A percentile compares a stretch with the other conserved stretches of the same genome.
Conservation (phyloP, 108 stramenopile species). For the Poteriospumella lacustris region DNA sequence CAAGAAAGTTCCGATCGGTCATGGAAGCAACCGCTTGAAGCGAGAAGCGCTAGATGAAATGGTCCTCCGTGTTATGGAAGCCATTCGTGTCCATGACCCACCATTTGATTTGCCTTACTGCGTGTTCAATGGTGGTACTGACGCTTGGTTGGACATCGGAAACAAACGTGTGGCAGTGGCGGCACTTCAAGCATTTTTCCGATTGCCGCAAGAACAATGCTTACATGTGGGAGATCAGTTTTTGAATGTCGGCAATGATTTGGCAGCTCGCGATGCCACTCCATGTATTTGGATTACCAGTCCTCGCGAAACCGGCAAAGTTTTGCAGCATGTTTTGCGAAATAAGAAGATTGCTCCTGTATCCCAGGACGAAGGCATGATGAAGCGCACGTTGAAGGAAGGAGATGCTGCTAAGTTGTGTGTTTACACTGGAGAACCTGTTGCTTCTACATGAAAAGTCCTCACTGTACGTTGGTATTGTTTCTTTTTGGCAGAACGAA, state of each 20-base stretch:
- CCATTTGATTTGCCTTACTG: slow-evolving; percentile 67
- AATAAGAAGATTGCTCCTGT: not conserved
- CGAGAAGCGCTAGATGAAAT: slow-evolving; percentile 80
- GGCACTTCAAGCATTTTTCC: slow-evolving; percentile 54
- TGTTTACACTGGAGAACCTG: not conserved
- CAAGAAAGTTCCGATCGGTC: slow-evolving; percentile 42
- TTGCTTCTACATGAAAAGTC: no score
- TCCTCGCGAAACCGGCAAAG: slow-evolving; percentile 69
- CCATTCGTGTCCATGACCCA: slow-evolving; percentile 30
- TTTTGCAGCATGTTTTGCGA: slow-evolving; percentile 18
- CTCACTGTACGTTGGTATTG: no score
- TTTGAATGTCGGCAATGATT: slow-evolving; percentile 82
- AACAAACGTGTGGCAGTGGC: slow-evolving; percentile 82
- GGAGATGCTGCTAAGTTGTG: not conserved
- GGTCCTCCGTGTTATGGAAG: slow-evolving; percentile 67
- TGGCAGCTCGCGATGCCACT: slow-evolving; percentile 69
- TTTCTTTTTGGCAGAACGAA: no score
- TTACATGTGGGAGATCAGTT: slow-evolving; percentile 85
- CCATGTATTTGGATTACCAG: slow-evolving; percentile 84
- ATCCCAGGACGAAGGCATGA: not conserved
- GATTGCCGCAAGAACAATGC: slow-evolving; percentile 62
- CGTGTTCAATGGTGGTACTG: slow-evolving; percentile 84
- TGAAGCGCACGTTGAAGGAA: not conserved
- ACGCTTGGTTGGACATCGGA: slow-evolving; percentile 85
- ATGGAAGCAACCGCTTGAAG: not conserved